Base-by-base conservation (phyloP, 208 protist species). In the Trypanosoma theileri region DNA sequence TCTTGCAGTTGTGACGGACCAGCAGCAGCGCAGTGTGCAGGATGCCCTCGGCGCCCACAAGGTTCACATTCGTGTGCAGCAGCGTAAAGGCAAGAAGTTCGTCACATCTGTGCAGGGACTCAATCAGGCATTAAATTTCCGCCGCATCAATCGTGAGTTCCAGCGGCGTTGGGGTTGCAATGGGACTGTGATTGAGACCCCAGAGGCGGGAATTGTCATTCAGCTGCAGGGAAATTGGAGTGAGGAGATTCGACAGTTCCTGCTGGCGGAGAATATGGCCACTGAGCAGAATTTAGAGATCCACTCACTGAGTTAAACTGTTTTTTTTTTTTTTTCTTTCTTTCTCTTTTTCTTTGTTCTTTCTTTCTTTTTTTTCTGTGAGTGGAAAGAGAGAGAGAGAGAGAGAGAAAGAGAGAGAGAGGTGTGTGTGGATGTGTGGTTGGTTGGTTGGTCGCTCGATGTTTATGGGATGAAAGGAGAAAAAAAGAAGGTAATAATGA, bases 151-250 rank as follows among this genome's bases (percentile, higher is more conserved):
- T 74, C 90, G 89, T 56, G 82, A 89, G 69, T 95, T 95, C 50
- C 84, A 92, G 71, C 82, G 94, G 70, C 71, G 85, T 53, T 98
- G 96, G 78, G 94, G 86, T 73, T 99, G 97, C 80, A 99, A 98
- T 76, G 97, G 97, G 10, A 98, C 82, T 4, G 86, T 99, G 24
- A 86, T 98, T 50, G 69, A 77, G 45, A 92, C 95, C 53, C 51
- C 52, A 19, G 79, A 96, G 16, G 73, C 82, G 13, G 97, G 95
- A 14, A 93, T 73, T n/a, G 94, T 99, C 53, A 92, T 99, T 57
- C 96, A 99, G 84, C 82, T 99, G 26, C 95, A 98, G 82, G 98
- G 98, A 19, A 98, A 99, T 75, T 97, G 97, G 71, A 87, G 96
- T 50, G 88, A 98, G 52, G 84, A 94, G 44, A 76, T 98, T 31